Evolutionary conservation across 2,329 filamentous ascomycete species (phyloP), one percentile per base, ranked within the genome.

Genomic region (Penicillium aurantiogriseum): DNA sequence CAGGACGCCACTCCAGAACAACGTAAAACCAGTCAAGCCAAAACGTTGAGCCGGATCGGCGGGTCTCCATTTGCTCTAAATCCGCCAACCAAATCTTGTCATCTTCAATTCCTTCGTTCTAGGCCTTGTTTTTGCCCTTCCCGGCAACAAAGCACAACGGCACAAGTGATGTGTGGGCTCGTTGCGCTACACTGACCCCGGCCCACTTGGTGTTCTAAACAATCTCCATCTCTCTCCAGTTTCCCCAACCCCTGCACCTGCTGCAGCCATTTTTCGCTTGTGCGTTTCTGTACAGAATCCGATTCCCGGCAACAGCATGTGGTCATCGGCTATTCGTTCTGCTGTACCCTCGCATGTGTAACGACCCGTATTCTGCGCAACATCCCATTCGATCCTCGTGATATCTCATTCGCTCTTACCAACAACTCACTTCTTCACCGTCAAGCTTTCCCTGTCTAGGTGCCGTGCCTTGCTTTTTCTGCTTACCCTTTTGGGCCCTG

Each of bases 281-380:
- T 54, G 52, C 43, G 44, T 53, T 51, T 52, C 42, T 42, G 49
- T 52, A 42, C 51, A 46, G 36, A 31, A 42, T 43, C 52, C 44
- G 25, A 47, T 51, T 57, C 46, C 42, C 31, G 43, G 49, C 47
- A 44, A 38, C 69, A 72, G 70, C 70, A 74, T 74, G 71, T 73
- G 71, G 67, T 66, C 59, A 62, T 67, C 66, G 65, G 65, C 62
- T 66, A 71, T 72, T 74, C 66, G 69, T 64, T 63, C 61, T 60
- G 54, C 62, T 62, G 61, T 57, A 66, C 50, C 58, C 46, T 69
- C 63, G 58, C 61, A 63, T 61, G 71, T 71, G 71, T 75, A 74
- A 73, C 68, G 57, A 62, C 40, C 54, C 54, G 59, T 70, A 59
- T 65, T 68, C 60, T 70, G 67, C 69, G 61, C 63, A 60, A 71